A percentile compares a stretch with the other conserved stretches of the same genome.
phyloP scores from a whole-genome alignment of 2,329 filamentous ascomycete genomes.

The Colletotrichum costaricense region DNA sequence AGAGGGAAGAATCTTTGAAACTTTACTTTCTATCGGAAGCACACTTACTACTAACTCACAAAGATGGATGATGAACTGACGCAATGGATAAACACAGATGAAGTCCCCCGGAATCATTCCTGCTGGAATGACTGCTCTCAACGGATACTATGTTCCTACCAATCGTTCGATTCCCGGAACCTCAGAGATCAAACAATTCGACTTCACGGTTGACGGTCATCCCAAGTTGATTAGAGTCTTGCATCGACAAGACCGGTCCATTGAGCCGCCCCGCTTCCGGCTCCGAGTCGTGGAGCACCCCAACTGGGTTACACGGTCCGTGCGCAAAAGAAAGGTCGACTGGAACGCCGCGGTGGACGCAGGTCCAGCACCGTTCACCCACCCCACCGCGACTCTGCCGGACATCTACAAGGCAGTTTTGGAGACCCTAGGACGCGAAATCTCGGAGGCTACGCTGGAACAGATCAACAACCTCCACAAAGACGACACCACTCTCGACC shows the following conservation, averaged over 20 bases:
- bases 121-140: neutral
- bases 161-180: neutral
- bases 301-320: constrained; percentile 6
- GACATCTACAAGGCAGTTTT: constrained; percentile 19
- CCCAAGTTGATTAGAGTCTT: neutral
- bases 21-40: neutral
- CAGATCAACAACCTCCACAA: neutral
- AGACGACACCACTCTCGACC: constrained; percentile 9
- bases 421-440: neutral
- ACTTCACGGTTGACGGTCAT: neutral
- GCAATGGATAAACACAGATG: neutral
- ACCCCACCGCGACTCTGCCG: constrained; percentile 8
- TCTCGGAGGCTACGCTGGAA: constrained; percentile 9
- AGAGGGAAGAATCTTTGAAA: neutral
- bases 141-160: neutral
- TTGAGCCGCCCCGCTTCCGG: constrained; percentile 16
- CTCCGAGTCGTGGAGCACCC: constrained; percentile 11
- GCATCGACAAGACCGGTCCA: neutral
- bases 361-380: constrained; percentile 9
- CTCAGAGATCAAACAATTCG: neutral
- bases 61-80: neutral
- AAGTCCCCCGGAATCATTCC: neutral
- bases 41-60: neutral
- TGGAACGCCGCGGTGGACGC: constrained; percentile 5
- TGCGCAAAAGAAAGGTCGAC: constrained; percentile 1